Evolutionary conservation across 495 filamentous ascomycete genomes (phyloP).

Genomic region (Tirmania nivea): DNA sequence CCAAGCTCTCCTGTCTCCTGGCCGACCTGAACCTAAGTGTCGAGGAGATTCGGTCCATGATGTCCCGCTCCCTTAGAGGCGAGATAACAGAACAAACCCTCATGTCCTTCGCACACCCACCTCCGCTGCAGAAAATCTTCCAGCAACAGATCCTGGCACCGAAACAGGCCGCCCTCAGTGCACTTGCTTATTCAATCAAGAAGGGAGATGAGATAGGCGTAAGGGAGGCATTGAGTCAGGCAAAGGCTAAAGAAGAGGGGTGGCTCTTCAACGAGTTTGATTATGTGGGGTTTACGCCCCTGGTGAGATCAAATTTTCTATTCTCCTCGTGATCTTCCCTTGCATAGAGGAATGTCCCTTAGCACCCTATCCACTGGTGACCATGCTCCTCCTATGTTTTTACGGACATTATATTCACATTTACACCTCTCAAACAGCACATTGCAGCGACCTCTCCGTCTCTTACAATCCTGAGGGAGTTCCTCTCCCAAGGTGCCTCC

Average conservation of each 20-base stretch:
- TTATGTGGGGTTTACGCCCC: slow-evolving; percentile 76
- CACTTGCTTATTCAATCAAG: slow-evolving; percentile 66
- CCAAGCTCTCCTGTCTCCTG: slow-evolving; percentile 78
- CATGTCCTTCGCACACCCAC: slow-evolving; percentile 36
- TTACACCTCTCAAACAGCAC: slow-evolving; percentile 26
- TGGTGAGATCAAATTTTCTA: neutral
- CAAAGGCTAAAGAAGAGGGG: slow-evolving; percentile 18
- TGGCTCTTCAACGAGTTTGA: slow-evolving; percentile 58
- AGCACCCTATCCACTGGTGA: too few relatives aligned
- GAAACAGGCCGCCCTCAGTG: slow-evolving; percentile 37
- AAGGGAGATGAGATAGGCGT: slow-evolving; percentile 39
- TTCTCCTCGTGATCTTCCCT: too few relatives aligned
- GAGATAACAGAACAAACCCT: slow-evolving; percentile 60
- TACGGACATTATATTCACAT: neutral
- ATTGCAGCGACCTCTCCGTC: slow-evolving; percentile 39
- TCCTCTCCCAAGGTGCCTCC: slow-evolving; percentile 57
- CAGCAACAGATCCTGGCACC: slow-evolving; percentile 25
- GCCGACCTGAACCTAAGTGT: slow-evolving; percentile 40
- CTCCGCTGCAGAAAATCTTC: slow-evolving; percentile 30
- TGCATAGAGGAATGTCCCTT: too few relatives aligned
- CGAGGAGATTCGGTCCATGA: slow-evolving; percentile 41
- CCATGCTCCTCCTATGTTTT: too few relatives aligned
- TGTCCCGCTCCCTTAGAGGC: slow-evolving; percentile 58
- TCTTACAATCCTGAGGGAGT: slow-evolving; percentile 41
- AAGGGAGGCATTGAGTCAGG: slow-evolving; percentile 31